Evolutionary conservation across 306 rosid genomes (phyloP).

Genomic region (Vicia villosa): DNA sequence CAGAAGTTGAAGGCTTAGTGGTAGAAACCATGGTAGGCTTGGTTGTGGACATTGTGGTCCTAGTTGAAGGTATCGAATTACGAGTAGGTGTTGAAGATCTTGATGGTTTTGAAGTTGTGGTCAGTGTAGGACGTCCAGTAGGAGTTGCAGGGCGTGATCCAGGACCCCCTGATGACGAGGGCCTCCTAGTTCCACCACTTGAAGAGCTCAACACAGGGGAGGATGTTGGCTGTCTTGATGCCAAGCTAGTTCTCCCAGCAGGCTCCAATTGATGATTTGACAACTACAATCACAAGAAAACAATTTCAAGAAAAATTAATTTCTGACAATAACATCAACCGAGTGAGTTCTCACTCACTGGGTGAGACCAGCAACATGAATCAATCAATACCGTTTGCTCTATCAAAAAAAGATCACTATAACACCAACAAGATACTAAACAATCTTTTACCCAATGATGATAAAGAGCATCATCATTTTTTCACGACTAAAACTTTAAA

Average conservation of each 20-base stretch:
- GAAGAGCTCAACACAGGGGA: constrained; percentile 80
- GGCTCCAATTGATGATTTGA: constrained; percentile 76
- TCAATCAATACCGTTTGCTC: constrained; percentile 11
- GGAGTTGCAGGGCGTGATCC: constrained; percentile 92
- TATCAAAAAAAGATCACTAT: constrained; percentile 14
- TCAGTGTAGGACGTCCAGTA: constrained; percentile 70
- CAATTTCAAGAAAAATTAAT: constrained; percentile 34
- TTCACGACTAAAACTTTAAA: neutral
- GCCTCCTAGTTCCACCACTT: constrained; percentile 69
- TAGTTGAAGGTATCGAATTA: constrained; percentile 57
- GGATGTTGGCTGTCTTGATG: constrained; percentile 63
- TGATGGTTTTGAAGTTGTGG: constrained; percentile 62
- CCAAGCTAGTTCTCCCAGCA: constrained; percentile 58
- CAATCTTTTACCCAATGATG: neutral
- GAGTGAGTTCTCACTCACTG: neutral
- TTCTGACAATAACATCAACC: constrained; percentile 28
- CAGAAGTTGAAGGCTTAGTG: constrained; percentile 45
- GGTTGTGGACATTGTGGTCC: constrained; percentile 53
- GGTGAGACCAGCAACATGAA: constrained; percentile 1
- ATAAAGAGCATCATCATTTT: neutral
- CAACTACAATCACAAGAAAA: constrained; percentile 59
- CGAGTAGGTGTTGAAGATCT: constrained; percentile 94
- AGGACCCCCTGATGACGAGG: constrained; percentile 87
- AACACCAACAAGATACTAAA: neutral
- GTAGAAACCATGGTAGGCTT: constrained; percentile 50